A percentile compares a stretch with the other conserved stretches of the same genome.
Conservation (phyloP, 2,329 filamentous ascomycete species). For the Pestalotiopsis fici region DNA sequence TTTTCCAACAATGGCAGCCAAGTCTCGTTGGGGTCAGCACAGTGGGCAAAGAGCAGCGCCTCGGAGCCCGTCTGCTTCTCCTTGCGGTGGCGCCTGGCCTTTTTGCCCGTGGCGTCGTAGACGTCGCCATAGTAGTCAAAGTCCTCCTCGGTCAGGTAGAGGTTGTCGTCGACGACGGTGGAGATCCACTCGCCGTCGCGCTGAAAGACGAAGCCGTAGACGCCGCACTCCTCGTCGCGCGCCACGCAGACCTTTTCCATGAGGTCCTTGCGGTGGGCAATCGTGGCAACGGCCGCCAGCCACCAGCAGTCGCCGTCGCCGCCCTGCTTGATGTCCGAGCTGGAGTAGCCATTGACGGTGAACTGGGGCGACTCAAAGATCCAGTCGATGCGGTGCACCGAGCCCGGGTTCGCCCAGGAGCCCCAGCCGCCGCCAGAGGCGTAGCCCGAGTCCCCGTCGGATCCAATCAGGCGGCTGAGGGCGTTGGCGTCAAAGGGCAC, state of each 20-base stretch:
- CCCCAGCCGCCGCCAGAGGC: constrained; percentile 12
- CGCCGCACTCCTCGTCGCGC: constrained; percentile 66
- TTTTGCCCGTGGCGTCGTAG: constrained; percentile 46
- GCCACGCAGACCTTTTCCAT: constrained; percentile 70
- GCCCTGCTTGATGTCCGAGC: constrained; percentile 44
- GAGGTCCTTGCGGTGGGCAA: constrained; percentile 65
- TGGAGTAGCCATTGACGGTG: constrained; percentile 39
- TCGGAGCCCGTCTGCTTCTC: constrained; percentile 68
- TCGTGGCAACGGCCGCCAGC: constrained; percentile 67
- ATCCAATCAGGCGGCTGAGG: constrained; percentile 17
- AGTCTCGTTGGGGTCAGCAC: constrained; percentile 69
- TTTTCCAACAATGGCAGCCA: constrained; percentile 76
- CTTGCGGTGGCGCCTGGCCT: constrained; percentile 61
- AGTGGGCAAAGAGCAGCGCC: constrained; percentile 70
- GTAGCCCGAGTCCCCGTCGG: constrained; percentile 1
- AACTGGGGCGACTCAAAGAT: constrained; percentile 43
- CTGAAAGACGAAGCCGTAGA: constrained; percentile 75
- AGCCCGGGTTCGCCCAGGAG: constrained; percentile 30
- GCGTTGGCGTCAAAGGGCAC: constrained; percentile 20
- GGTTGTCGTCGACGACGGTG: constrained; percentile 72
- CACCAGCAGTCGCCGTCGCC: constrained; percentile 72
- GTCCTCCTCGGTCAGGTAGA: constrained; percentile 61
- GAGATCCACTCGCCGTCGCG: constrained; percentile 72
- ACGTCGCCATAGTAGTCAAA: constrained; percentile 41
- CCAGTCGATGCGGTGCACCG: constrained; percentile 44